Percentiles rank a stretch among this genome's conserved stretches.
Conservation (phyloP, 495 filamentous ascomycete species). For the Penicillium roqueforti region DNA sequence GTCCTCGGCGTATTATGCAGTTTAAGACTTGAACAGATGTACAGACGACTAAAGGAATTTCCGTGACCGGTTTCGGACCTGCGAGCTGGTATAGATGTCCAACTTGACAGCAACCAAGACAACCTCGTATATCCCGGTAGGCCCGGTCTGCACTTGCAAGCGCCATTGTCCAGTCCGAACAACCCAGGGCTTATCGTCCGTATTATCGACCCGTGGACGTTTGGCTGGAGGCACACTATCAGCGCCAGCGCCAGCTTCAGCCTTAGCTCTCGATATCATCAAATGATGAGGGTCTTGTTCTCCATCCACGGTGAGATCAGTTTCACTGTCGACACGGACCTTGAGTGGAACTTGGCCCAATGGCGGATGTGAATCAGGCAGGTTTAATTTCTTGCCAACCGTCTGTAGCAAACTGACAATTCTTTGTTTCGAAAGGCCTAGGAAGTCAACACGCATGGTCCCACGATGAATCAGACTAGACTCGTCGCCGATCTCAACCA, state of each 20-base stretch:
- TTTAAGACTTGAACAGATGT: background rate
- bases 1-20: background rate
- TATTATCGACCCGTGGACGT: slow-evolving; percentile 41
- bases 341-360: slow-evolving; percentile 44
- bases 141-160: slow-evolving; percentile 56
- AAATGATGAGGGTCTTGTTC: slow-evolving; percentile 15
- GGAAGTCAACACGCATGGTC: slow-evolving; percentile 62
- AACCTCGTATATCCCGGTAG: slow-evolving; percentile 42
- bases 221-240: slow-evolving; percentile 38
- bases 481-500: slow-evolving; percentile 75
- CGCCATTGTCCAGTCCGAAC: slow-evolving; percentile 80
- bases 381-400: slow-evolving; percentile 73
- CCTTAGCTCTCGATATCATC: slow-evolving; percentile 1
- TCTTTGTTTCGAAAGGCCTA: slow-evolving; percentile 60
- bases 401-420: slow-evolving; percentile 73
- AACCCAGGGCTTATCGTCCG: slow-evolving; percentile 52
- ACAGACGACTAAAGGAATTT: slow-evolving; percentile 51
- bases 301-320: slow-evolving; percentile 70
- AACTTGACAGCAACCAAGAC: slow-evolving; percentile 77
- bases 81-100: slow-evolving; percentile 66
- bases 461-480: slow-evolving; percentile 57
- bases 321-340: slow-evolving; percentile 61
- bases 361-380: slow-evolving; percentile 37
- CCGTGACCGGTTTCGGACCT: slow-evolving; percentile 62
- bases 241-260: slow-evolving; percentile 2